phyloP scores from a whole-genome alignment of 768 basidiomycete species.

The Heimioporus sp. region DNA sequence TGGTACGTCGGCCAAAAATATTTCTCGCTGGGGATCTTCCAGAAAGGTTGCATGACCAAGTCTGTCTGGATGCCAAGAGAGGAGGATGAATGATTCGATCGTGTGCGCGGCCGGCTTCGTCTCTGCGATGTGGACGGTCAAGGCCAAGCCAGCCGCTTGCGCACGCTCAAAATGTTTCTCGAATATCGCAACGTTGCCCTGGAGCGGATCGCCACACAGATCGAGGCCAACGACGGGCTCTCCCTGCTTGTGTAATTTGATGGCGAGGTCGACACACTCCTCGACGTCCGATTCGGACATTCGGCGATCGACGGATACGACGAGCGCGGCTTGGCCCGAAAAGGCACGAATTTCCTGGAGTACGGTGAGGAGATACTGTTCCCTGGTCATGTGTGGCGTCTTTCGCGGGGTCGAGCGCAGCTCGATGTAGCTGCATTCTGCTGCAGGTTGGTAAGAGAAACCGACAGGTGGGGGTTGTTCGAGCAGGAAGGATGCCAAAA shows the following conservation, averaged over 20 bases:
- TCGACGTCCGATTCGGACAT: conserved; percentile 52
- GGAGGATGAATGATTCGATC: conserved; percentile 58
- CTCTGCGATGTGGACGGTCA: conserved; percentile 87
- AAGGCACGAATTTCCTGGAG: conserved; percentile 65
- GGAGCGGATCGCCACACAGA: conserved; percentile 72
- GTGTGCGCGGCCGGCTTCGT: conserved; percentile 56
- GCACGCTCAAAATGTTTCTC: conserved; percentile 50
- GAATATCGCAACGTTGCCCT: conserved; percentile 56
- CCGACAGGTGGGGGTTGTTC: conserved; percentile 20
- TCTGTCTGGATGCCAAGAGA: conserved; percentile 62
- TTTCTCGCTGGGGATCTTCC: conserved; percentile 47
- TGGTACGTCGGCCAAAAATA: conserved; percentile 43
- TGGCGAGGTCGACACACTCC: conserved; percentile 60
- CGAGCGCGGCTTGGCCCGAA: conserved; percentile 51
- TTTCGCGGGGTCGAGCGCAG: conserved; percentile 77
- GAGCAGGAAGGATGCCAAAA: conserved; percentile 59
- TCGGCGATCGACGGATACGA: conserved; percentile 73
- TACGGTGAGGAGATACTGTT: conserved; percentile 62
- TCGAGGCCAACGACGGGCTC: conserved; percentile 74
- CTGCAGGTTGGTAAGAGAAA: conserved; percentile 32
- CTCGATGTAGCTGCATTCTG: conserved; percentile 73
- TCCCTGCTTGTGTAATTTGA: conserved; percentile 51
- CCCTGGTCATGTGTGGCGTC: conserved; percentile 55
- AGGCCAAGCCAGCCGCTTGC: conserved; percentile 56
- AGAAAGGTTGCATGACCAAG: conserved; percentile 85